Base-by-base conservation (phyloP, 768 basidiomycete genomes). In the Pholiota microspora region DNA sequence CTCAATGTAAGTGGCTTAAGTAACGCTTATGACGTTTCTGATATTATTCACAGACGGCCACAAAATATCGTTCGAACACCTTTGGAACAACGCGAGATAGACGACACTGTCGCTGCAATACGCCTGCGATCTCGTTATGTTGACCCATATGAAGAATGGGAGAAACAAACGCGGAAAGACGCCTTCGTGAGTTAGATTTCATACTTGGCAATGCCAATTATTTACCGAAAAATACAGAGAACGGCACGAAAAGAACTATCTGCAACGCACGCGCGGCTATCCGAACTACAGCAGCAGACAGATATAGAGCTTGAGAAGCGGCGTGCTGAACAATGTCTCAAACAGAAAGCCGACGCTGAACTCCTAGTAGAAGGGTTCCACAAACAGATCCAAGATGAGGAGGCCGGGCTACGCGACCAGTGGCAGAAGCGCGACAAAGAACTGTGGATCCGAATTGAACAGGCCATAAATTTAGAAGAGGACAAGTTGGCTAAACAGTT, bases 111-210 rank as follows among this genome's bases (percentile, higher is more conserved):
- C 21, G 75, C 79, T 12, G 73, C 80, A 21, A 81, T 83, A 59
- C 74, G 80, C 27, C 69, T 79, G 28, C 75, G 78, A 28, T 74
- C 77, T 16, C 75, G 76, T 48, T 75, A 81, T 72, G 70, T 76
- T 57, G 80, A 83, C 57, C 79, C 79, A 53, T 83, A 82, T 56
- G 80, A 81, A 66, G 78, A 82, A 61, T 83, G 81, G 81, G 76
- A 81, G 66, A 73, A 74, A 53, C 68, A 76, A 56, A 77, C 77
- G 54, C 72, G 78, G 44, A 74, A 73, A 63, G 78, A 82, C 62
- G 76, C 81, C 23, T 77, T 80, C 57, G 80, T 82, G 63, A 55
- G 80, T 35, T 54, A 9, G 25, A 15, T 12, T 38, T n/a, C 4
- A 53, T 8, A 4, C 15, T 48, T 18, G 42, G 40, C 23, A 16